Conservation (phyloP, 1,139 yeast species). For the Yamadazyma diddensiae region DNA sequence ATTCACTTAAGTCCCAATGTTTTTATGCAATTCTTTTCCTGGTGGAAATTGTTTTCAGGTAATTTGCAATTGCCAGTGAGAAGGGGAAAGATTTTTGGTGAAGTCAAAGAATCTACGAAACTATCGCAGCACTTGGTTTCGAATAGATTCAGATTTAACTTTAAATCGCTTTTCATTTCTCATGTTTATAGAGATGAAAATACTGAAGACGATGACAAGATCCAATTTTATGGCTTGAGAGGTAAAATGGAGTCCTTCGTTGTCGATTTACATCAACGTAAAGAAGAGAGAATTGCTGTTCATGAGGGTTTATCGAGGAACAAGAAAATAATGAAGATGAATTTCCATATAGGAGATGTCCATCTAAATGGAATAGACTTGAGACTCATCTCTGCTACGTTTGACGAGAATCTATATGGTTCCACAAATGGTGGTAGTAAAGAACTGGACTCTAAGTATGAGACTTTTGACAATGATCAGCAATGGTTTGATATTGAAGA, state of each 20-base stretch:
- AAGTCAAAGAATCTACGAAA: slow-evolving; percentile 30
- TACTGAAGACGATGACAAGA: slow-evolving; percentile 19
- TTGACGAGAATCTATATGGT: slow-evolving; percentile 28
- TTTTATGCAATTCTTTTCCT: slow-evolving; percentile 37
- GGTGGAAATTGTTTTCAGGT: slow-evolving; percentile 47
- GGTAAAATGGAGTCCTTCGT: slow-evolving; percentile 40
- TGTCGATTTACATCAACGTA: slow-evolving; percentile 47
- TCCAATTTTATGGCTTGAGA: slow-evolving; percentile 39
- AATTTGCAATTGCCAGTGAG: slow-evolving; percentile 43
- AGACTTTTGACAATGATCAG: slow-evolving; percentile 32
- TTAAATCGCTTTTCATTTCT: slow-evolving; percentile 38
- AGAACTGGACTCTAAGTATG: slow-evolving; percentile 16
- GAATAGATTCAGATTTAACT: slow-evolving; percentile 39
- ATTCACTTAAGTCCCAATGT: slow-evolving; percentile 42
- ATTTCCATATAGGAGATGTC: slow-evolving; percentile 43
- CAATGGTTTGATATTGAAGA: slow-evolving; percentile 45
- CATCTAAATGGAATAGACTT: slow-evolving; percentile 40
- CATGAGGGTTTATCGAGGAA: slow-evolving; percentile 31
- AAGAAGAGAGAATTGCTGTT: slow-evolving; percentile 32
- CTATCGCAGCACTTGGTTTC: slow-evolving; percentile 43
- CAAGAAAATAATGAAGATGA: slow-evolving; percentile 40
- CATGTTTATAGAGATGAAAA: slow-evolving; percentile 36
- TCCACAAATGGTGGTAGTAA: slow-evolving; percentile 6
- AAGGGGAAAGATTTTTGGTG: slow-evolving; percentile 40
- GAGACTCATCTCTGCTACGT: slow-evolving; percentile 31